These are phyloP conservation scores for Jatropha curcas DNA, from an alignment of 345 rosid species.

Conservation along the genomic window DNA sequence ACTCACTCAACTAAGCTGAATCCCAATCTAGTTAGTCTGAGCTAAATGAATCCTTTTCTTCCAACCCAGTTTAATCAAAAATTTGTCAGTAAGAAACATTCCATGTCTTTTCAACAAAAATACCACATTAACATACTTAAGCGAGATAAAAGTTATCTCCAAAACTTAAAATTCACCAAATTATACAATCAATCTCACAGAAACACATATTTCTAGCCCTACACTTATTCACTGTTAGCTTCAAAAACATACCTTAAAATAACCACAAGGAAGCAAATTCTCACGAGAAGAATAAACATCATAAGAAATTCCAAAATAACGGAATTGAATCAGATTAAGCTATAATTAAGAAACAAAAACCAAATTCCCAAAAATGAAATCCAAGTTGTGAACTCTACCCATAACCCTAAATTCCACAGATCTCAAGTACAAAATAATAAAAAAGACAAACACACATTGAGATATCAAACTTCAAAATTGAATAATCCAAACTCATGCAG, in stretches of 20 bases:
- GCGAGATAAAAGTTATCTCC: neutral
- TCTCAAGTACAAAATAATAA: neutral
- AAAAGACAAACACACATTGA: neutral
- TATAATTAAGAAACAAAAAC: neutral
- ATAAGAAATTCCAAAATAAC: neutral
- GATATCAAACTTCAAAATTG: neutral
- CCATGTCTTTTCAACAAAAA: neutral
- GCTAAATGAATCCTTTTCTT: neutral
- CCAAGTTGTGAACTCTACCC: no score
- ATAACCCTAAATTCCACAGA: neutral
- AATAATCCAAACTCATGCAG: neutral
- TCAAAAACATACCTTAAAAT: neutral
- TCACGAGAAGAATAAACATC: neutral
- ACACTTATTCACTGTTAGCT: neutral
- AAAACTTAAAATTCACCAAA: neutral
- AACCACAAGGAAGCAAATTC: no score
- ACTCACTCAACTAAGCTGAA: neutral
- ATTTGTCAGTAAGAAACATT: neutral
- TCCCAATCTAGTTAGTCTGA: neutral
- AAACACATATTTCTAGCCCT: neutral
- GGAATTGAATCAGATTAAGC: conserved; percentile 8
- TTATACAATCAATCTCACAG: neutral
- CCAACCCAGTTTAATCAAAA: neutral
- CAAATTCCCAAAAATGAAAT: neutral
- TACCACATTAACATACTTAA: neutral